Conservation (phyloP, 1,284 basidiomycete genomes). For the Melanopsichium pennsylvanicum region DNA sequence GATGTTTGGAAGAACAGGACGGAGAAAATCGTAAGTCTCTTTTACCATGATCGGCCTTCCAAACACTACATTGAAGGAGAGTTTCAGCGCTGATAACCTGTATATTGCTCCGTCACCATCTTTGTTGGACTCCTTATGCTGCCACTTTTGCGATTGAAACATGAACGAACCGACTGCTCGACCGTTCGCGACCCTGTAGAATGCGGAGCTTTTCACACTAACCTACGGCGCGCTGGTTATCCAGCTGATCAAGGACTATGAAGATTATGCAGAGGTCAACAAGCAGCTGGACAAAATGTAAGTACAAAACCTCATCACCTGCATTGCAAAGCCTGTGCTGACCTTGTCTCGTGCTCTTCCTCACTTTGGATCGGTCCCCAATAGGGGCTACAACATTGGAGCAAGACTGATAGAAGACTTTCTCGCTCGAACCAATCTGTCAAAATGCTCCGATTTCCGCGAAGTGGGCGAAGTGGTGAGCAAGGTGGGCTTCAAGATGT, state of each 20-base stretch:
- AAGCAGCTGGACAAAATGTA: slow-evolving; percentile 74
- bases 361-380: neutral
- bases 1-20: slow-evolving; percentile 64
- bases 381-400: slow-evolving; percentile 98
- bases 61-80: no score
- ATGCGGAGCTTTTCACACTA: slow-evolving; percentile 93
- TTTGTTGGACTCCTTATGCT: neutral
- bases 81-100: no score
- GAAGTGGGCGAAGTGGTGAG: slow-evolving; percentile 74
- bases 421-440: slow-evolving; percentile 77
- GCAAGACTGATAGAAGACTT: slow-evolving; percentile 97
- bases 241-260: slow-evolving; percentile 98
- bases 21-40: slow-evolving; percentile 64
- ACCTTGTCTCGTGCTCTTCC: neutral
- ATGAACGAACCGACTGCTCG: neutral
- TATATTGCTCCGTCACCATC: no score
- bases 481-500: slow-evolving; percentile 94
- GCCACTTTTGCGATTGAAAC: neutral
- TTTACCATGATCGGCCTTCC: no score
- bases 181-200: slow-evolving; percentile 65
- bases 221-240: slow-evolving; percentile 98
- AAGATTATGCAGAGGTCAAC: slow-evolving; percentile 87
- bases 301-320: slow-evolving; percentile 30
- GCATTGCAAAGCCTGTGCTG: neutral
- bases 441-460: slow-evolving; percentile 83